These are phyloP conservation scores for Nothophaeocryptopus gaeumannii DNA, from an alignment of 2,329 filamentous ascomycete genomes.

Conservation along the genomic window DNA sequence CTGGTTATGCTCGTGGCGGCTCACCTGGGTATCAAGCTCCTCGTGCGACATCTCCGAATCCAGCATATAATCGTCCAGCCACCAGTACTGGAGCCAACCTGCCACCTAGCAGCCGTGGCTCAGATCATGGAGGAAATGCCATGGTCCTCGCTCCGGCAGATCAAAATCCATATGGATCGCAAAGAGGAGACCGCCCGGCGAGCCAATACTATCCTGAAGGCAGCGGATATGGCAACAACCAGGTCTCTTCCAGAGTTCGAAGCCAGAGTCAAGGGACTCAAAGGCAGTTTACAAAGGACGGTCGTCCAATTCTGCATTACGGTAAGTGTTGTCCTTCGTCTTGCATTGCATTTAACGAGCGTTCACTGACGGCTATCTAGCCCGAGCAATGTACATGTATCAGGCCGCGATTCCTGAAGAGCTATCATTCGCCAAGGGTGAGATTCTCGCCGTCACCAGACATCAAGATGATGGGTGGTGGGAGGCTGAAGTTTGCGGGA, in stretches of 20 bases:
- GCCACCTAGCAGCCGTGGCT: slow-evolving; percentile 43
- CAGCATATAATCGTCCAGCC: slow-evolving; percentile 38
- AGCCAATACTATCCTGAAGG: slow-evolving; percentile 45
- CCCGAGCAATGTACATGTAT: slow-evolving; percentile 91
- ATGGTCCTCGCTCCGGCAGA: slow-evolving; percentile 48
- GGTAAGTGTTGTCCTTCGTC: slow-evolving; percentile 60
- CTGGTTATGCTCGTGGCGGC: slow-evolving; percentile 36
- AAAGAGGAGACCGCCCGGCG: slow-evolving; percentile 42
- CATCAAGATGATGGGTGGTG: slow-evolving; percentile 99
- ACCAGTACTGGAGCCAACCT: slow-evolving; percentile 36
- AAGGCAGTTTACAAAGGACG: slow-evolving; percentile 81
- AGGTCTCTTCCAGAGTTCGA: slow-evolving; percentile 45
- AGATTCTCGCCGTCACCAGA: slow-evolving; percentile 80
- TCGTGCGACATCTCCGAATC: slow-evolving; percentile 40
- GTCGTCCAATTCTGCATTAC: slow-evolving; percentile 84
- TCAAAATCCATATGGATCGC: slow-evolving; percentile 40
- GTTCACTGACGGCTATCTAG: slow-evolving; percentile 37
- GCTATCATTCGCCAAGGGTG: slow-evolving; percentile 86
- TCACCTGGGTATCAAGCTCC: slow-evolving; percentile 41
- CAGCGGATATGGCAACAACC: slow-evolving; percentile 35
- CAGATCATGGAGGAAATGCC: slow-evolving; percentile 36
- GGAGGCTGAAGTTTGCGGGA: slow-evolving; percentile 88
- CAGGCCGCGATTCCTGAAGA: slow-evolving; percentile 93
- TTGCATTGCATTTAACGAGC: neutral
- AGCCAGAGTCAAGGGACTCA: slow-evolving; percentile 88